Base-by-base conservation (phyloP, 1,284 basidiomycete species). In the Ustilago vetiveriae region DNA sequence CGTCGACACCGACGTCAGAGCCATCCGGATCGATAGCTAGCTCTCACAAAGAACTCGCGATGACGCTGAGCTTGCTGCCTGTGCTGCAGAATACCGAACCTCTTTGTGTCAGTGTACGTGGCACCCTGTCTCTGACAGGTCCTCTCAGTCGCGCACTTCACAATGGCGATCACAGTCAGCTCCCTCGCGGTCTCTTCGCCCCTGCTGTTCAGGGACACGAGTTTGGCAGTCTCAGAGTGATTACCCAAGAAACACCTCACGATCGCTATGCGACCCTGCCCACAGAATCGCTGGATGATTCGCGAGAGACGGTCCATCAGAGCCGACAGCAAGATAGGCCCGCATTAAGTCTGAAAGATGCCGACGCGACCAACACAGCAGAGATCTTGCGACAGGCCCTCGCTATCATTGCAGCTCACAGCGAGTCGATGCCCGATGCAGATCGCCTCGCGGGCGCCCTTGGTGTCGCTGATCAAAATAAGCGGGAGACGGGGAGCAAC, bases 331-430 rank as follows among this genome's bases (percentile, higher is more conserved):
- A 38, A 3, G 32, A 29, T 17, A 43, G 39, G 16, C 17, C 14
- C 8, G 21, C 7, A 3, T 11, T 29, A 9, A 33, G 11, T 21
- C 35, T 41, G 23, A 42, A 47, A 6, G 39, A n/a, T 1, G 5
- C 13, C 10, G 33, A 16, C 24, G 13, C 29, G 8, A 26, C n/a
- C 6, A 16, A 36, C 10, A 44, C 36, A 7, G 60, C 48, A 1
- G 54, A 57, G 39, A 26, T 57, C 24, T 40, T 64, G 17, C 44
- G 54, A 3, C 49, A 54, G 33, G 62, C 62, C 19, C 62, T 65
- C 13, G 62, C 54, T 2, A 49, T 65, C 41, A 65, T 65, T 19
- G 45, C 50, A 23, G 62, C 62, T 8, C 55, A 65, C 42, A 50
- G 58, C 32, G 54, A 52, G 23, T 38, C 49, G 1, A 24, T 52